Conservation (phyloP, 2,329 filamentous ascomycete species). For the Colletotrichum cereale region DNA sequence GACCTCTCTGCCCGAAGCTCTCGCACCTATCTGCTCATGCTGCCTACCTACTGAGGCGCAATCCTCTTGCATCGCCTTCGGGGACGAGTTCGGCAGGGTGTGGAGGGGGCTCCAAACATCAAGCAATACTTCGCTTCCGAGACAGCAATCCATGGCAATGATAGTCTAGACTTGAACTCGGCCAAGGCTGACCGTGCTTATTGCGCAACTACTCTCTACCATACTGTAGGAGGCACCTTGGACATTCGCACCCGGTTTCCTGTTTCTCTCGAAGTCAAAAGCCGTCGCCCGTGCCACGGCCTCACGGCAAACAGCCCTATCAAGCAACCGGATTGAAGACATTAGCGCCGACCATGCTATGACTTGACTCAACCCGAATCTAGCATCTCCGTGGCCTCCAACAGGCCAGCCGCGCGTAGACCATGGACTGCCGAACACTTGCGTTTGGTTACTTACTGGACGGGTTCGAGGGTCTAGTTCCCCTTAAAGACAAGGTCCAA, state of each 20-base stretch:
- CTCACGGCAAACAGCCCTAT: not conserved
- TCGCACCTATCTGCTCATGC: not conserved
- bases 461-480: not conserved
- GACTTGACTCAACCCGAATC: not conserved
- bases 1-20: not conserved
- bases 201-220: not conserved
- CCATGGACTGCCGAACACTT: not conserved
- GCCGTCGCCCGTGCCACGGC: not conserved
- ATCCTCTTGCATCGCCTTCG: not conserved
- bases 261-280: not conserved
- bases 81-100: not conserved
- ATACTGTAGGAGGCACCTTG: no score
- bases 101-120: not conserved
- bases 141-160: not conserved
- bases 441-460: constrained; percentile 9
- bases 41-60: not conserved
- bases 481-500: not conserved
- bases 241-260: not conserved
- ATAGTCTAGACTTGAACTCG: not conserved
- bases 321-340: not conserved
- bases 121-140: not conserved
- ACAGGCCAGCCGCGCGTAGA: not conserved
- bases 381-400: no score
- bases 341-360: not conserved
- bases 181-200: not conserved